Percentiles rank a stretch among this genome's conserved stretches.
phyloP scores from a whole-genome alignment of 148 eudicot genomes.

The Euryodendron excelsum region DNA sequence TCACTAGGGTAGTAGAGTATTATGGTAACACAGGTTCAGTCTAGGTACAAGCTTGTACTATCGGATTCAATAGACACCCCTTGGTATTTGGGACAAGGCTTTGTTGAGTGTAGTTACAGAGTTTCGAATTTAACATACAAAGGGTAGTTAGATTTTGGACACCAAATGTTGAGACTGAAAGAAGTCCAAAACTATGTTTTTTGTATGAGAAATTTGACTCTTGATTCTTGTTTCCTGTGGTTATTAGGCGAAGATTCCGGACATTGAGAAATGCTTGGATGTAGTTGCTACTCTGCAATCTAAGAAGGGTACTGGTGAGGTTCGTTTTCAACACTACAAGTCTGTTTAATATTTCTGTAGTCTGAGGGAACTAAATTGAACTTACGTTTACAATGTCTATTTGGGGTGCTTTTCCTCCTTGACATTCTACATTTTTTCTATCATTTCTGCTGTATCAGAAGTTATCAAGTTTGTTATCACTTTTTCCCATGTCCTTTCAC shows the following conservation, averaged over 20 bases:
- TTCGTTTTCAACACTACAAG: slow-evolving; percentile 34
- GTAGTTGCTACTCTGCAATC: slow-evolving; percentile 72
- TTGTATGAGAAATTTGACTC: slow-evolving; percentile 8
- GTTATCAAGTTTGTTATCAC: neutral
- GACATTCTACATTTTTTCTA: neutral
- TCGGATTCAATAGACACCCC: neutral
- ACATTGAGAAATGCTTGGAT: slow-evolving; percentile 92
- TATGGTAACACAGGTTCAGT: too few species aligned
- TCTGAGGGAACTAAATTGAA: neutral
- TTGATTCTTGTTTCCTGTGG: slow-evolving; percentile 1
- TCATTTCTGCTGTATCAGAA: neutral
- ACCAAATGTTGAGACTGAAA: too few species aligned
- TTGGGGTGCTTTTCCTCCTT: neutral
- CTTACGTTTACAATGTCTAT: too few species aligned
- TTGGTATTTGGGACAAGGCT: neutral
- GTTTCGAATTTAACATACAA: too few species aligned
- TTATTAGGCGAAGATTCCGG: slow-evolving; percentile 90
- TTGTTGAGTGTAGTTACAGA: neutral
- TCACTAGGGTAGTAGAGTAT: too few species aligned
- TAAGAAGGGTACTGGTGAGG: slow-evolving; percentile 87
- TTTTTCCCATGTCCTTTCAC: neutral
- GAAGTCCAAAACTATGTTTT: too few species aligned
- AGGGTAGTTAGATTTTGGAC: too few species aligned
- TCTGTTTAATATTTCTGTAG: neutral
- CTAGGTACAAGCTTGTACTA: slow-evolving; percentile 3